Conservation (phyloP, 495 filamentous ascomycete species). For the Aspergillus bridgeri region DNA sequence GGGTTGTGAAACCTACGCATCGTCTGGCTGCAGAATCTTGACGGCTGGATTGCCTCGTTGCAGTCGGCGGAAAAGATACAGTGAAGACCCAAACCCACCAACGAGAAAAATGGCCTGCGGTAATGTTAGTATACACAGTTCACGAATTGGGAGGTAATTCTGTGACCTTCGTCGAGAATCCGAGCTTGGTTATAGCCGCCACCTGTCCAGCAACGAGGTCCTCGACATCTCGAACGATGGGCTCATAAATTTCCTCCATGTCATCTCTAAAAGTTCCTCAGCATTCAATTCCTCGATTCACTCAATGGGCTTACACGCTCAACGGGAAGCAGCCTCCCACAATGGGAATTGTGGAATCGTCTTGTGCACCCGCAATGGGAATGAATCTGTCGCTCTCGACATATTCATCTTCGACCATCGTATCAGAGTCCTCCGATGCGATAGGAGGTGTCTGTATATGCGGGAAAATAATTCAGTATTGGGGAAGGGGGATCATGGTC, state of each 20-base stretch:
- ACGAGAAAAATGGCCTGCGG: constrained; percentile 60
- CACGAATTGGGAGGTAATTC: background rate
- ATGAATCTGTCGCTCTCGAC: too few relatives aligned
- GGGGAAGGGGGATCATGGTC: too few relatives aligned
- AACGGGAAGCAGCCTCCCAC: constrained; percentile 19
- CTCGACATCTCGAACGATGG: constrained; percentile 55
- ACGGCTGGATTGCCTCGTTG: constrained; percentile 37
- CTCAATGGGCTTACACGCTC: constrained; percentile 13
- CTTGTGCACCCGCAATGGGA: constrained; percentile 12
- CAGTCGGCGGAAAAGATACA: constrained; percentile 60
- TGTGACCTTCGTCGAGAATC: constrained; percentile 14
- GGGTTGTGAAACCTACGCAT: constrained; percentile 45
- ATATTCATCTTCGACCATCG: too few relatives aligned
- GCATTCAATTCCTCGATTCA: background rate
- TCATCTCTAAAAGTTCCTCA: constrained; percentile 26
- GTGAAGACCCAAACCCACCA: constrained; percentile 67
- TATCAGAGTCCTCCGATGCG: too few relatives aligned
- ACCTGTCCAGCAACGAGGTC: constrained; percentile 59
- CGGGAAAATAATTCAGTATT: too few relatives aligned
- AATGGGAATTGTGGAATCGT: constrained; percentile 9
- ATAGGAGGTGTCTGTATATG: too few relatives aligned
- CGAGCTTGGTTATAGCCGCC: constrained; percentile 23
- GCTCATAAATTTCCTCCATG: constrained; percentile 52
- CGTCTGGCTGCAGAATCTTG: constrained; percentile 57
- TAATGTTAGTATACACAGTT: too few relatives aligned